Evolutionary conservation across 2,329 filamentous ascomycete species (phyloP).

Genomic region (Neophaeococcomyces aloes): DNA sequence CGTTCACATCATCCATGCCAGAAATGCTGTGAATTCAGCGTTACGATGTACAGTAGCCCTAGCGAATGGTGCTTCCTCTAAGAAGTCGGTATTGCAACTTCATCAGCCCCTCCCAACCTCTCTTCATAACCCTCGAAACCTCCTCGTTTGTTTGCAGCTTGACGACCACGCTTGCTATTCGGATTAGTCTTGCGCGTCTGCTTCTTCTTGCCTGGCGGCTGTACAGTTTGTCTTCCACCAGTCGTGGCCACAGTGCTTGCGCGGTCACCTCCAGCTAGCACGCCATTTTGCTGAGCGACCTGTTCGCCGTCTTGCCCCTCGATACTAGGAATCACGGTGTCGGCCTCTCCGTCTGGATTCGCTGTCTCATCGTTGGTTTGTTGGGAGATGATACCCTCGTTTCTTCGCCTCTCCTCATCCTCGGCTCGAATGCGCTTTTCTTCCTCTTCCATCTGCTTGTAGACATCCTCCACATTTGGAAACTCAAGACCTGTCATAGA

Average conservation of each 20-base stretch:
- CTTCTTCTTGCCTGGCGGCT: constrained; percentile 6
- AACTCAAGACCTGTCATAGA: constrained; percentile 37
- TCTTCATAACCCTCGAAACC: constrained; percentile 8
- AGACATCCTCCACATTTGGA: constrained; percentile 34
- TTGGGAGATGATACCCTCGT: constrained; percentile 19
- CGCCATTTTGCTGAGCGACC: neutral
- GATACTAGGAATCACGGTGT: constrained; percentile 24
- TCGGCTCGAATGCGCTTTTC: constrained; percentile 35
- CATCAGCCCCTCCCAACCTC: constrained; percentile 1
- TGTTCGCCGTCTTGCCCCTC: constrained; percentile 24
- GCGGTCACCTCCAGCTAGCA: neutral
- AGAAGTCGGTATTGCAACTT: constrained; percentile 2
- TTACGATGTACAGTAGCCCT: too few species aligned
- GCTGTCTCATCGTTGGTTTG: constrained; percentile 13
- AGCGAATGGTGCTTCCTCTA: too few species aligned
- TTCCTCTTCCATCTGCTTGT: constrained; percentile 36
- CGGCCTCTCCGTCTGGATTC: constrained; percentile 18
- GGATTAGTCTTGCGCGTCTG: neutral
- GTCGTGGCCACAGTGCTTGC: constrained; percentile 1
- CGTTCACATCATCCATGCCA: too few species aligned
- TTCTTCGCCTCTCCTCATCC: constrained; percentile 22
- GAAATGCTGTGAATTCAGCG: too few species aligned
- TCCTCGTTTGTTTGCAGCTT: constrained; percentile 3
- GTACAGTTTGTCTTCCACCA: constrained; percentile 2
- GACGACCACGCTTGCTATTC: neutral